A percentile compares a stretch with the other conserved stretches of the same genome.
Evolutionary conservation across 345 rosid genomes (phyloP).

Genomic region (Hirschfeldia incana): DNA sequence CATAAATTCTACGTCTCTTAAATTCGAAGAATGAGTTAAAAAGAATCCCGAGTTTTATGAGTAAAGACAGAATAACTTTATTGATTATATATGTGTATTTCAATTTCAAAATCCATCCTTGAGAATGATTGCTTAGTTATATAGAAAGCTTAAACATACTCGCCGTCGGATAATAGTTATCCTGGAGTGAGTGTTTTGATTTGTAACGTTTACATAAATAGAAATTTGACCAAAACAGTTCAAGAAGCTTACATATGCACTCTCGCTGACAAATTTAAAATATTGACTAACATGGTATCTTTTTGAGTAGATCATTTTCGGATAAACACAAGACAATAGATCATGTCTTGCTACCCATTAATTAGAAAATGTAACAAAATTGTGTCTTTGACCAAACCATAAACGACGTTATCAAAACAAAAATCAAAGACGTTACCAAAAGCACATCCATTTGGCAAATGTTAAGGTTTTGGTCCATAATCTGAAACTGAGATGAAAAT

Average conservation of each 20-base stretch:
- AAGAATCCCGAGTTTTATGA: background rate
- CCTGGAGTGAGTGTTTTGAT: background rate
- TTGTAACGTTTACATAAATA: background rate
- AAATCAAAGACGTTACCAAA: constrained; percentile 38
- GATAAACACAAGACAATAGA: constrained; percentile 26
- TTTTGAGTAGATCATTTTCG: constrained; percentile 24
- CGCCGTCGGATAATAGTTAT: background rate
- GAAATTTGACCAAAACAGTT: constrained; percentile 14
- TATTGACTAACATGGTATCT: constrained; percentile 12
- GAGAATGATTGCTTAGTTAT: background rate
- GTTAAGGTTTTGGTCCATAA: constrained; percentile 24
- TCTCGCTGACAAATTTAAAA: constrained; percentile 5
- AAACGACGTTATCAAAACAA: constrained; percentile 21
- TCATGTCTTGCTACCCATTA: constrained; percentile 17
- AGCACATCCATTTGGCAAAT: constrained; percentile 24
- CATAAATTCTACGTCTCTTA: background rate
- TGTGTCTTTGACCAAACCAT: constrained; percentile 41
- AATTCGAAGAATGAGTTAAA: background rate
- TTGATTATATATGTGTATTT: background rate
- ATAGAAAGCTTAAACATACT: background rate
- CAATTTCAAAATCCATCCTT: background rate
- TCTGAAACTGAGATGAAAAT: constrained; percentile 24
- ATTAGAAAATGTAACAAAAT: constrained; percentile 29
- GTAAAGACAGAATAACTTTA: background rate
- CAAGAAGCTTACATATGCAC: background rate